phyloP scores from a whole-genome alignment of 495 filamentous ascomycete species.

The Lasiosphaeria hispida region DNA sequence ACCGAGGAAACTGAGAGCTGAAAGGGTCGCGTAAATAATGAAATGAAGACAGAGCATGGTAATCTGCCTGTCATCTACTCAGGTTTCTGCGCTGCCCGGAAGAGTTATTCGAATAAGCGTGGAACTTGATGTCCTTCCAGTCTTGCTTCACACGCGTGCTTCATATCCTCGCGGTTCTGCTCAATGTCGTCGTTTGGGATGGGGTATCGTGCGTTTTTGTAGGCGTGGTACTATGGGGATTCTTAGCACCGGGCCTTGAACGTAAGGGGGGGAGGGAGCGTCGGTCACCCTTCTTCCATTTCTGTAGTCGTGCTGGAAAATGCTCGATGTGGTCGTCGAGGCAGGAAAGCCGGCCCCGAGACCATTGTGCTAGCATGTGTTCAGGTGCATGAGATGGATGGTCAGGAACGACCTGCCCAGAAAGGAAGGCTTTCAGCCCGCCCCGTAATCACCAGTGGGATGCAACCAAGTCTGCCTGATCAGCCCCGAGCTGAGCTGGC shows the following conservation, averaged over 20 bases:
- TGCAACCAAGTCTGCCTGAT: too few species aligned
- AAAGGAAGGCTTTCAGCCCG: too few species aligned
- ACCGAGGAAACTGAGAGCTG: too few species aligned
- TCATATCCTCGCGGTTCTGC: conserved; percentile 45
- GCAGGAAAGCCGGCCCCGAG: too few species aligned
- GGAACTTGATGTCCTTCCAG: conserved; percentile 25
- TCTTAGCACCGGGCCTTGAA: conserved; percentile 22
- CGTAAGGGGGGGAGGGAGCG: background rate
- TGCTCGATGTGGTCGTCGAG: conserved; percentile 36
- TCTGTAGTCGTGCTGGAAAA: conserved; percentile 44
- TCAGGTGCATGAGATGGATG: too few species aligned
- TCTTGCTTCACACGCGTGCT: conserved; percentile 34
- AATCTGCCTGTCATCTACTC: background rate
- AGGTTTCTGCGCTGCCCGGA: conserved; percentile 36
- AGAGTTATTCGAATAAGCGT: conserved; percentile 34
- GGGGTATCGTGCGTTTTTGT: conserved; percentile 56
- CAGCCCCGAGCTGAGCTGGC: too few species aligned
- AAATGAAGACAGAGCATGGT: background rate
- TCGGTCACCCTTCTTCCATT: conserved; percentile 52
- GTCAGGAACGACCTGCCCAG: too few species aligned
- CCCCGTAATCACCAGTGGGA: too few species aligned
- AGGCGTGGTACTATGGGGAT: conserved; percentile 47
- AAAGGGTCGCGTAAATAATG: too few species aligned
- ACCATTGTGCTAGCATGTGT: too few species aligned
- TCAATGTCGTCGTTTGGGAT: conserved; percentile 55